Percentiles rank a stretch among this genome's conserved stretches.
Conservation (phyloP, 352 stramenopile genomes). For the Phytophthora macrochlamydospora region DNA sequence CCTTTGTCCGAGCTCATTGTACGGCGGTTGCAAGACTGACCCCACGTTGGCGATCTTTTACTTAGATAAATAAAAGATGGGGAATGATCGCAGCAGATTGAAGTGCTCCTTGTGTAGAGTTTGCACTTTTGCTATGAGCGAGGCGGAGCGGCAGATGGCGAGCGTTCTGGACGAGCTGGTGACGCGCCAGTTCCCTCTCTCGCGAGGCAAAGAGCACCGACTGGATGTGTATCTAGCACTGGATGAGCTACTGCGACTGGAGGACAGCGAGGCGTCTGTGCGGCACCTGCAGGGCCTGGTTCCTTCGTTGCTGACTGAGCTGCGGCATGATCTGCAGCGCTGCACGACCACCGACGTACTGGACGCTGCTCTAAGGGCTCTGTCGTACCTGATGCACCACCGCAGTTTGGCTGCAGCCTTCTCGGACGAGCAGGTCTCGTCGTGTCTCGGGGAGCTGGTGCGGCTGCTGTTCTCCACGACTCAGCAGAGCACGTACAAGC, state of each 20-base stretch:
- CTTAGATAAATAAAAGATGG: background rate
- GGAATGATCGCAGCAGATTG: background rate
- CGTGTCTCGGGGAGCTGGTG: constrained; percentile 55
- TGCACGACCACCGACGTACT: constrained; percentile 21
- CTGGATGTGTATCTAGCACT: constrained; percentile 63
- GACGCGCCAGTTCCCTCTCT: constrained; percentile 36
- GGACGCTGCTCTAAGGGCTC: constrained; percentile 47
- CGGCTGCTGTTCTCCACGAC: constrained; percentile 56
- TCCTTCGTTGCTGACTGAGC: constrained; percentile 39
- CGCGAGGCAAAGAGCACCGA: constrained; percentile 42
- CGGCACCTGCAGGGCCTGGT: constrained; percentile 41
- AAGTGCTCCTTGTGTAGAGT: background rate
- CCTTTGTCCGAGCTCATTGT: constrained; percentile 44
- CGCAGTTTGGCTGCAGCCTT: constrained; percentile 42
- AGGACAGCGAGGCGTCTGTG: constrained; percentile 59
- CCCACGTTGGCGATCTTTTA: background rate
- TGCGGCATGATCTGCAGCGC: constrained; percentile 54
- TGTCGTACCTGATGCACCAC: constrained; percentile 79
- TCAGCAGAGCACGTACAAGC: constrained; percentile 66
- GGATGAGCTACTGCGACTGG: constrained; percentile 56
- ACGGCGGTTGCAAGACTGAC: constrained; percentile 5
- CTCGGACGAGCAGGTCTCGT: constrained; percentile 39
- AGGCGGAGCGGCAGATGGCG: constrained; percentile 36
- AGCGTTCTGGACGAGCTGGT: constrained; percentile 42
- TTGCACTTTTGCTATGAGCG: constrained; percentile 13